Evolutionary conservation across 306 rosid genomes (phyloP).

Genomic region (Phaseolus lunatus): DNA sequence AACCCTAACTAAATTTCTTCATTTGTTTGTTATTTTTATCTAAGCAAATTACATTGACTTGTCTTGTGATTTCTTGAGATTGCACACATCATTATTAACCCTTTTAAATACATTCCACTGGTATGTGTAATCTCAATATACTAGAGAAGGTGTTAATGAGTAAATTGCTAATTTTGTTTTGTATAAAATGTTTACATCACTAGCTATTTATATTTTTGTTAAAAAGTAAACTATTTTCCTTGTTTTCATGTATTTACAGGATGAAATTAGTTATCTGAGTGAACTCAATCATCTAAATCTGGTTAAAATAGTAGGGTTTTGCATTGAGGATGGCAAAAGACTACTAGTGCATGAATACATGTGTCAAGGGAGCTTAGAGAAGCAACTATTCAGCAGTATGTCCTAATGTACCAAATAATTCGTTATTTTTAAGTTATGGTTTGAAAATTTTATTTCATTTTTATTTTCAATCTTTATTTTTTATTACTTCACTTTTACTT

Average conservation of each 20-base stretch:
- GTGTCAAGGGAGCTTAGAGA: slow-evolving; percentile 76
- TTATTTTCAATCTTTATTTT: neutral
- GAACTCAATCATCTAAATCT: slow-evolving; percentile 63
- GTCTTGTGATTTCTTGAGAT: too few relatives aligned
- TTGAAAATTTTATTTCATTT: too few relatives aligned
- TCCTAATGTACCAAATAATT: neutral
- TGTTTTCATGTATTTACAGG: slow-evolving; percentile 49
- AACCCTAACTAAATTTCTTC: neutral
- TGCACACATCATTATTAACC: too few relatives aligned
- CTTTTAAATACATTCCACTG: too few relatives aligned
- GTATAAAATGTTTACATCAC: neutral
- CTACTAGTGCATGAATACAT: slow-evolving; percentile 72
- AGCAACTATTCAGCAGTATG: slow-evolving; percentile 63
- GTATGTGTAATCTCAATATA: neutral
- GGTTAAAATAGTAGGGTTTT: slow-evolving; percentile 64
- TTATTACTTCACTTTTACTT: neutral
- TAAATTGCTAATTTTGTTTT: neutral
- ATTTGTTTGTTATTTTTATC: too few relatives aligned
- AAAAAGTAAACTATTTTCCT: neutral
- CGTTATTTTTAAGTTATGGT: neutral
- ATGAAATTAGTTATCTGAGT: slow-evolving; percentile 71
- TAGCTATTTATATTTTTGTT: neutral
- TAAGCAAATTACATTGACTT: too few relatives aligned
- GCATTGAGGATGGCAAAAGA: slow-evolving; percentile 69
- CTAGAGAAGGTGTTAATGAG: neutral